Evolutionary conservation across 805 yeast species (phyloP), one percentile per base, ranked within the genome.

Genomic region (Nakazawaea pomicola): DNA sequence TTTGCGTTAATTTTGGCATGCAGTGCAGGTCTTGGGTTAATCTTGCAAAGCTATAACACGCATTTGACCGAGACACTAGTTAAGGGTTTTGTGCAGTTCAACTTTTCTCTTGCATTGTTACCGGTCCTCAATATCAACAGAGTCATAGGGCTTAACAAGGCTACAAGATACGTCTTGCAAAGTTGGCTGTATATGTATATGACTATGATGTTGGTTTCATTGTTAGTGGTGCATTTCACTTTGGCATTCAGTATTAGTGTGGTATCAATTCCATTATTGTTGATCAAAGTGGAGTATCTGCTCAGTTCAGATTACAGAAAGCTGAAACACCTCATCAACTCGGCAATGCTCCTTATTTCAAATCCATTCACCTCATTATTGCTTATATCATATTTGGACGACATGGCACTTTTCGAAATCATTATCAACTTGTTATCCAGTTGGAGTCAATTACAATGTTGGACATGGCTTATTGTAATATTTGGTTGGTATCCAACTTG

Each of bases 401-500:
- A n/a, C 5, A 23, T 36, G 18, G n/a, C 30, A 3, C 19, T 36
- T 6, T 15, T 11, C n/a, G 29, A 37, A 12, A n/a, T 42, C 1
- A 16, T 81, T 40, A 54, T 60, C 16, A 77, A 78, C 0, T 62
- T 89, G 12, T 56, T 80, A 9, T 66, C 74, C 20, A 77, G 87
- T 3, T 86, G 90, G 83, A 54, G 65, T 19, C 75, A 79, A 29
- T 61, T 85, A 43, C 83, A 83, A 42, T 80, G 84, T 45, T 88
- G 95, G 91, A 84, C 95, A 0, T 88, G 95, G 90, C 71, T 76
- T 43, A 73, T 85, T 18, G 56, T 89, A 2, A 67, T 78, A 30
- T 63, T 81, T 31, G 85, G 88, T 0, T 89, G 96, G 95, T 57
- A 80, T 29, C 95, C 97, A 3, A 71, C 79, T 4, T 91, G 98